A percentile compares a stretch with the other conserved stretches of the same genome.
These are phyloP conservation scores for Leptographium radiaticola DNA, from an alignment of 2,329 filamentous ascomycete species.

Conservation along the genomic window DNA sequence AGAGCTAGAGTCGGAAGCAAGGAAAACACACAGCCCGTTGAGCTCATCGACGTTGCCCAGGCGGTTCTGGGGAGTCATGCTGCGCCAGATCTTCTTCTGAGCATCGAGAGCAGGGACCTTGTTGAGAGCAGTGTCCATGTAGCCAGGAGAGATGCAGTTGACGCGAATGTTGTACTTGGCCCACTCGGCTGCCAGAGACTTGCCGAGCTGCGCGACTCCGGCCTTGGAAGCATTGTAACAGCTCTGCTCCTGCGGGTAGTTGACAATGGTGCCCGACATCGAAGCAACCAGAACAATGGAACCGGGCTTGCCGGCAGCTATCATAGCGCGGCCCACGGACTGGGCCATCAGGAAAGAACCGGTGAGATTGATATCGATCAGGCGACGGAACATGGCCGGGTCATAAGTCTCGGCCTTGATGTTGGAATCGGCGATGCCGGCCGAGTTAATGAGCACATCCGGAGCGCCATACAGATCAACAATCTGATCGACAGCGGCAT, in stretches of 20 bases:
- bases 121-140: slow-evolving; percentile 78
- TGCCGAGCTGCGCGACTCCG: slow-evolving; percentile 63
- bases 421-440: slow-evolving; percentile 73
- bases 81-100: slow-evolving; percentile 72
- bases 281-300: slow-evolving; percentile 65
- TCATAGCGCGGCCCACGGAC: slow-evolving; percentile 60
- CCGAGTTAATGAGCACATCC: slow-evolving; percentile 67
- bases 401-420: slow-evolving; percentile 71
- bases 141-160: slow-evolving; percentile 74
- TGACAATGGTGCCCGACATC: slow-evolving; percentile 75
- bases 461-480: slow-evolving; percentile 54
- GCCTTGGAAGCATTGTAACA: slow-evolving; percentile 81
- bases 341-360: slow-evolving; percentile 69
- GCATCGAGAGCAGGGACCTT: slow-evolving; percentile 64
- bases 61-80: slow-evolving; percentile 58
- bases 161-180: slow-evolving; percentile 69
- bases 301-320: slow-evolving; percentile 55
- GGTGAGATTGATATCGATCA: slow-evolving; percentile 73
- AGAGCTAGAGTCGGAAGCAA: slow-evolving; percentile 56
- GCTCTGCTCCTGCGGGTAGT: slow-evolving; percentile 72
- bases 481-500: slow-evolving; percentile 54
- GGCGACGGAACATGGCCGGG: slow-evolving; percentile 60
- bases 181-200: slow-evolving; percentile 75
- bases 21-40: slow-evolving; percentile 64
- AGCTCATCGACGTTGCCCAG: slow-evolving; percentile 63